Evolutionary conservation across 2,329 filamentous ascomycete species (phyloP).

Genomic region (Pseudocercospora musae): DNA sequence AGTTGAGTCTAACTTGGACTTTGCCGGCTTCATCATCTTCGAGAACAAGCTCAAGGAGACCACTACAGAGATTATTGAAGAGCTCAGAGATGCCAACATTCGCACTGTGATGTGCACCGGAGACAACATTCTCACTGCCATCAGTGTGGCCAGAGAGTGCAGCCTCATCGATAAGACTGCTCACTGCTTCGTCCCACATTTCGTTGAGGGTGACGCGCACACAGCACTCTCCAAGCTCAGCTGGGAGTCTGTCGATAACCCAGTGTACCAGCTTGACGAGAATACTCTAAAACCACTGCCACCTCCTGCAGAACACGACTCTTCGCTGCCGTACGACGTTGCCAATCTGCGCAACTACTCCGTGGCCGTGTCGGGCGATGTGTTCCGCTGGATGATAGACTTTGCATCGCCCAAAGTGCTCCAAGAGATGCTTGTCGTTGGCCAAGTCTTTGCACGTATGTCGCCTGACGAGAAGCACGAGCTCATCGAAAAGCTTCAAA

Average conservation of each 20-base stretch:
- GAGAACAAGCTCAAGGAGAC: slow-evolving; percentile 96
- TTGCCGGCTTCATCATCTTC: slow-evolving; percentile 95
- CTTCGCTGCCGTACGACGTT: slow-evolving; percentile 81
- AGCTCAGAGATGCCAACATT: slow-evolving; percentile 79
- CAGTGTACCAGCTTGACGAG: slow-evolving; percentile 71
- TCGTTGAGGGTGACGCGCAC: slow-evolving; percentile 71
- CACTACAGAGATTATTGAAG: slow-evolving; percentile 75
- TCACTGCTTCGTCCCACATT: slow-evolving; percentile 91
- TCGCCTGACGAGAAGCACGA: slow-evolving; percentile 98
- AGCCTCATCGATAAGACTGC: slow-evolving; percentile 73
- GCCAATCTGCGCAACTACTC: slow-evolving; percentile 80
- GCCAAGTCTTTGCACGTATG: slow-evolving; percentile 96
- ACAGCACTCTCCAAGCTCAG: slow-evolving; percentile 69
- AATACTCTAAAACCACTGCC: slow-evolving; percentile 76
- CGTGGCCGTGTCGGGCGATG: slow-evolving; percentile 84
- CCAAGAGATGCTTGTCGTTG: slow-evolving; percentile 80
- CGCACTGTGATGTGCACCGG: slow-evolving; percentile 94
- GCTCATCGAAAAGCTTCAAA: slow-evolving; percentile 93
- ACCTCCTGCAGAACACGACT: slow-evolving; percentile 67
- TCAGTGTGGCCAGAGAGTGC: slow-evolving; percentile 91
- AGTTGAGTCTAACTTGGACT: slow-evolving; percentile 78
- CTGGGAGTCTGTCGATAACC: slow-evolving; percentile 96
- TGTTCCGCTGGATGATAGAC: slow-evolving; percentile 95
- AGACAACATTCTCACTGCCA: slow-evolving; percentile 94
- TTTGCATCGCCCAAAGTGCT: slow-evolving; percentile 79